These are phyloP conservation scores for Ganoderma multipileum DNA, from an alignment of 1,284 basidiomycete species.

Conservation along the genomic window DNA sequence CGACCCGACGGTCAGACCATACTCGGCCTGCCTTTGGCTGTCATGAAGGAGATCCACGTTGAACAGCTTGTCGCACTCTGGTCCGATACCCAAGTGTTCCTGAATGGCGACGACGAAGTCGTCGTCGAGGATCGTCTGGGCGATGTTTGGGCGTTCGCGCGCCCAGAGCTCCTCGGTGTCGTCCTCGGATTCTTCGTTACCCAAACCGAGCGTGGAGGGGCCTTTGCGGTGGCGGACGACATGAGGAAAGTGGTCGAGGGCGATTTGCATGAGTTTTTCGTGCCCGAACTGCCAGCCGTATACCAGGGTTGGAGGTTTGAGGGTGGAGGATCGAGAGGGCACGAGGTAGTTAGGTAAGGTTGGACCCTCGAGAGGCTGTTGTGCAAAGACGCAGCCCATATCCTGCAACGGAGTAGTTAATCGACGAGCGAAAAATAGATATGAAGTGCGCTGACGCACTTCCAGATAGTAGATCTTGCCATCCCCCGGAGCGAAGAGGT, in stretches of 20 bases:
- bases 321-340: neutral
- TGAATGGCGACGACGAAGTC: neutral
- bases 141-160: neutral
- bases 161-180: neutral
- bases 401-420: neutral
- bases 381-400: neutral
- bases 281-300: constrained; percentile 6
- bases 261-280: neutral
- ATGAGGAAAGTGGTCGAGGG: neutral
- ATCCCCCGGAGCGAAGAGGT: neutral
- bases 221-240: neutral
- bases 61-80: neutral
- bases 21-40: neutral
- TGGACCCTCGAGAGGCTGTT: neutral
- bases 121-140: neutral
- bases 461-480: neutral
- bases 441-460: neutral
- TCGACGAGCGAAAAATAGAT: neutral
- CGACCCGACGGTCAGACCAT: constrained; percentile 4
- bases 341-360: neutral
- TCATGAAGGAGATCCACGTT: neutral
- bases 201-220: neutral
- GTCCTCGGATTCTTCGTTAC: neutral
- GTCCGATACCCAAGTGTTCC: neutral
- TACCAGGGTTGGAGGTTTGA: neutral